Conservation (phyloP, 2,329 filamentous ascomycete species). For the Claviceps digitariae region DNA sequence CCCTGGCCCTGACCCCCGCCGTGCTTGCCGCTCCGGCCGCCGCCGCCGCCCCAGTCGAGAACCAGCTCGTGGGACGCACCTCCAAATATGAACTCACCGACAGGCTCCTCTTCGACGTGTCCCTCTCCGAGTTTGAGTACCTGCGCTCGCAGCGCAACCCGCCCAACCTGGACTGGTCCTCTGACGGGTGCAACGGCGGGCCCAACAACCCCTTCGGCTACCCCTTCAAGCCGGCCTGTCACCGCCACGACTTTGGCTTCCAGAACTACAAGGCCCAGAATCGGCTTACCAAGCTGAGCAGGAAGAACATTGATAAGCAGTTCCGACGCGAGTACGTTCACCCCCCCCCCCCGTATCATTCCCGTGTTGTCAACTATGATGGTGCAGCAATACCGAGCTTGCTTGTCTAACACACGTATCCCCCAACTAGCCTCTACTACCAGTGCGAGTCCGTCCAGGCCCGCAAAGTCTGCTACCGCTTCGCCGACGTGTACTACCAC, state of each 20-base stretch:
- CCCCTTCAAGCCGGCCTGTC: slow-evolving; percentile 29
- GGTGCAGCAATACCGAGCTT: no score
- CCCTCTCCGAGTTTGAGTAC: slow-evolving; percentile 27
- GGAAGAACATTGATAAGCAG: slow-evolving; percentile 33
- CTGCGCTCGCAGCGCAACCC: slow-evolving; percentile 28
- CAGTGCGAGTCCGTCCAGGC: slow-evolving; percentile 18
- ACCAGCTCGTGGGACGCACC: neutral
- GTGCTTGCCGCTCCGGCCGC: neutral
- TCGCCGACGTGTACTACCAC: slow-evolving; percentile 28
- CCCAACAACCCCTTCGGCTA: slow-evolving; percentile 31
- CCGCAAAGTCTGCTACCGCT: slow-evolving; percentile 15
- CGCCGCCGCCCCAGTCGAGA: neutral
- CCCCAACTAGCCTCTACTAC: slow-evolving; percentile 18
- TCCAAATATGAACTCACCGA: slow-evolving; percentile 21
- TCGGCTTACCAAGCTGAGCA: slow-evolving; percentile 29
- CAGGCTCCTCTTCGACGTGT: slow-evolving; percentile 29
- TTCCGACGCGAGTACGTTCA: slow-evolving; percentile 30
- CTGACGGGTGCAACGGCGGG: slow-evolving; percentile 28
- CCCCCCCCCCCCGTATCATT: no score
- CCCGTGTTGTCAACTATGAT: no score
- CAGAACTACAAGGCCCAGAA: slow-evolving; percentile 36
- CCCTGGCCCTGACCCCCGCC: neutral
- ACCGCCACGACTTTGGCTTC: slow-evolving; percentile 45
- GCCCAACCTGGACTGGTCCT: slow-evolving; percentile 24
- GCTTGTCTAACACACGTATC: no score